Base-by-base conservation (phyloP, 805 yeast species). In the Nakazawaea molendinolei region DNA sequence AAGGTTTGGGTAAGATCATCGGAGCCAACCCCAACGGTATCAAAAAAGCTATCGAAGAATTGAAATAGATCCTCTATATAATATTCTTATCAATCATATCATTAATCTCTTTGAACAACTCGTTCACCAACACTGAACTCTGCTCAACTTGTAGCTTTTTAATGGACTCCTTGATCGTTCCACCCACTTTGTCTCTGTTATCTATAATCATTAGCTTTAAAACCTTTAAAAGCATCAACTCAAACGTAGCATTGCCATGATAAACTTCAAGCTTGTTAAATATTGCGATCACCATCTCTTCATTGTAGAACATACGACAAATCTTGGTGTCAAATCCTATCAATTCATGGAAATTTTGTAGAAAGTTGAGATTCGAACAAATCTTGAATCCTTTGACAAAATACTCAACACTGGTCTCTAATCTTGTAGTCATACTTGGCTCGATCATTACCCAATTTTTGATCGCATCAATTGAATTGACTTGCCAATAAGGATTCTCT, bases 1-100 rank as follows among this genome's bases (percentile, higher is more conserved):
- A 71, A 36, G 59, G 71, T 31, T 53, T 74, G 4, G 76, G 69
- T 14, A 72, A 70, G 33, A 60, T 81, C 23, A 71, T 81, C 17
- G 92, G 92, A 26, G 90, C 89, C 13, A 67, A 74, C 48, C 67
- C 73, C 17, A 41, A 40, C 19, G 62, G 56, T 8, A 50, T 61
- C 34, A 47, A 61, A 39, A 45, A 52, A 25, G 53, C 51, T 22
- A 35, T 60, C 17, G 56, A 53, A 19, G 45, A 34, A 15, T 29
- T 37, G 24, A 39, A 42, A 23, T 44, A 31, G 23, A n/a, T 12
- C 4, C 12, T 18, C 17, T 31, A 5, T 31, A 23, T 31, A 23
- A 31, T 12, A 16, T 30, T 18, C 4, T n/a, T n/a, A 8, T 14
- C 12, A 3, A 21, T 29, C 22, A 35, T 18, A 12, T 31, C 22